phyloP scores from a whole-genome alignment of 192 early-diverging fungal genomes.

The Mortierella claussenii region DNA sequence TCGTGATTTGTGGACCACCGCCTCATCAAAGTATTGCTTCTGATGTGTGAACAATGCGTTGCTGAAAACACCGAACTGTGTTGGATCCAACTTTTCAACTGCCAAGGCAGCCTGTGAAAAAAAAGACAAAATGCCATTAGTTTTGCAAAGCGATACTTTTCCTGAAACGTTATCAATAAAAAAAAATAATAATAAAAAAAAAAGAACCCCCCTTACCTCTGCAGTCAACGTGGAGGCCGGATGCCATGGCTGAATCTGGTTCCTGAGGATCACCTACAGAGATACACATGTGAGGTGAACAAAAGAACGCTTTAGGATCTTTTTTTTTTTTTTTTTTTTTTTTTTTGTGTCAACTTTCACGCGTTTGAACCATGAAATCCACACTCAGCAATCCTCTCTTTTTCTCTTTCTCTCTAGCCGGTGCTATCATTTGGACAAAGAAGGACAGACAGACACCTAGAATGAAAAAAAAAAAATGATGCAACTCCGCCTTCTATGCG shows the following conservation, averaged over 20 bases:
- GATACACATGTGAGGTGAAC: neutral
- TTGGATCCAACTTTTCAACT: conserved; percentile 67
- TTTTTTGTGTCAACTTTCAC: no score
- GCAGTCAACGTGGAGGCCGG: conserved; percentile 77
- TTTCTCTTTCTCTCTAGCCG: no score
- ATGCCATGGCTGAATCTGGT: conserved; percentile 92
- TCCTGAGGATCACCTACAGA: conserved; percentile 70
- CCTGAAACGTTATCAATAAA: no score
- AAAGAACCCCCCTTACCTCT: conserved; percentile 57
- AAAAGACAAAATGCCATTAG: conserved; percentile 1
- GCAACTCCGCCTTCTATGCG: no score
- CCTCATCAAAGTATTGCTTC: conserved; percentile 71
- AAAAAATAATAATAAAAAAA: neutral
- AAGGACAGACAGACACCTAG: no score
- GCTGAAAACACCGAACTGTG: conserved; percentile 64
- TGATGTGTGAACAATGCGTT: conserved; percentile 69
- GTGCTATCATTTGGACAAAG: no score
- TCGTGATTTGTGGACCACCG: conserved; percentile 65
- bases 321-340: no score
- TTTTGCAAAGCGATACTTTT: no score
- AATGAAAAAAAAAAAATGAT: no score
- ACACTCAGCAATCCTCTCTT: no score
- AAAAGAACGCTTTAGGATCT: no score
- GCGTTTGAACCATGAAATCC: no score
- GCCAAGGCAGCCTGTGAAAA: conserved; percentile 68